Base-by-base conservation (phyloP, 306 rosid species). In the Vachellia pachyceras region DNA sequence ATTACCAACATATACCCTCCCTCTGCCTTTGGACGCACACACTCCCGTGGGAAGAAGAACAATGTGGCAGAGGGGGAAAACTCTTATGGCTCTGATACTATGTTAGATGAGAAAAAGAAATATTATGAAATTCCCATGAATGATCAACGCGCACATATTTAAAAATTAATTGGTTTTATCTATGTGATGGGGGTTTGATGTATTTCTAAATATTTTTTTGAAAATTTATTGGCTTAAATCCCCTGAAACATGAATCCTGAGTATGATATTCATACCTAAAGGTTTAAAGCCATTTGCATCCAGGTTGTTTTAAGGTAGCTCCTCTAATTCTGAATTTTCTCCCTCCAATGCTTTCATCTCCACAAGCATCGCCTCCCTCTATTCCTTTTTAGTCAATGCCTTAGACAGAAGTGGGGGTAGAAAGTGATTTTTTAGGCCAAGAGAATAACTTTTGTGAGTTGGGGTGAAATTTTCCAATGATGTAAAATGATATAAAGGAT, bases 121-220 rank as follows among this genome's bases (percentile, higher is more conserved):
- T n/a, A n/a, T n/a, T n/a, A n/a, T n/a, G n/a, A n/a, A n/a, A n/a
- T n/a, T n/a, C n/a, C n/a, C n/a, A n/a, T n/a, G n/a, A n/a, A n/a
- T n/a, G n/a, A n/a, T n/a, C n/a, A n/a, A n/a, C n/a, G n/a, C n/a
- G n/a, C n/a, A n/a, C n/a, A n/a, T n/a, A n/a, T n/a, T 33, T 74
- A 22, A 46, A 69, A 37, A 69, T 45, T 75, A 61, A 45, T 37
- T 20, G 58, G 40, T 33, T 54, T 74, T 20, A 46, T 79, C 55
- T 68, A 17, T 73, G 29, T 36, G 69, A 68, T 44, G 61, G 46
- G 54, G 41, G 68, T 72, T 69, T 36, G 9, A n/a, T 47, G 37
- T 46, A 23, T 49, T 41, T 50, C 23, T 12, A 39, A 40, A 61
- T 46, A 83, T n/a, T 72, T 64, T n/a, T 50, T 55, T 23, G 5